Base-by-base conservation (phyloP, 352 stramenopile species). In the Pythium rhizo-oryzae region DNA sequence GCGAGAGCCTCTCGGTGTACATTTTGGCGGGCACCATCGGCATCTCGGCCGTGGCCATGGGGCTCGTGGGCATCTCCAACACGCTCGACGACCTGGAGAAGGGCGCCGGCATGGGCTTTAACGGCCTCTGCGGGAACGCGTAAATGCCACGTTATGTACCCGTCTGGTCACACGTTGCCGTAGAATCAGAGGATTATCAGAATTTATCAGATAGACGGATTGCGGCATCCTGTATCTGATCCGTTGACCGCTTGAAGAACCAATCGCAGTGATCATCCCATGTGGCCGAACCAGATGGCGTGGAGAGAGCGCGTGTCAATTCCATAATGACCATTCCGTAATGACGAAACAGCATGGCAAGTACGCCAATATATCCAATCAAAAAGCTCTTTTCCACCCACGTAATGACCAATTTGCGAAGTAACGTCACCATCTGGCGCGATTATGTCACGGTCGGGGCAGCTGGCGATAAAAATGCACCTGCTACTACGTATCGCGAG, bases 1-100 rank as follows among this genome's bases (percentile, higher is more conserved):
- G 87, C 65, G 85, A 92, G 65, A 92, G 84, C 19, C 88, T 95
- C 71, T 75, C 90, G 65, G 85, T 95, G 25, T 92, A 91, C 72
- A 75, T 92, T 13, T 60, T 95, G 33, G 81, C 84, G 0, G 64
- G 52, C 24, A 93, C 83, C 24, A 93, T 95, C 49, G 85, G 85
- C 21, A 55, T 93, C 8, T 95, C 87, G 44, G 80, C 85, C 1
- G 19, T 90, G 13, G 79, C 80, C 30, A 95, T 95, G 87, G 79
- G 85, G 24, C 59, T 89, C 49, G 80, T 93, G 49, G 82, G 87
- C 21, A 37, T 90, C 16, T 76, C 81, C 62, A 84, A 77, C 16
- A 83, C 80, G 18, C 41, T 88, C 37, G 65, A 78, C 35, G 84
- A 95, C 57, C 59, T 93, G 13, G 62, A 81, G 33, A 87, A 82